A percentile compares a stretch with the other conserved stretches of the same genome.
phyloP scores from a whole-genome alignment of 1,284 basidiomycete genomes.

The Tetrapyrgos nigripes region DNA sequence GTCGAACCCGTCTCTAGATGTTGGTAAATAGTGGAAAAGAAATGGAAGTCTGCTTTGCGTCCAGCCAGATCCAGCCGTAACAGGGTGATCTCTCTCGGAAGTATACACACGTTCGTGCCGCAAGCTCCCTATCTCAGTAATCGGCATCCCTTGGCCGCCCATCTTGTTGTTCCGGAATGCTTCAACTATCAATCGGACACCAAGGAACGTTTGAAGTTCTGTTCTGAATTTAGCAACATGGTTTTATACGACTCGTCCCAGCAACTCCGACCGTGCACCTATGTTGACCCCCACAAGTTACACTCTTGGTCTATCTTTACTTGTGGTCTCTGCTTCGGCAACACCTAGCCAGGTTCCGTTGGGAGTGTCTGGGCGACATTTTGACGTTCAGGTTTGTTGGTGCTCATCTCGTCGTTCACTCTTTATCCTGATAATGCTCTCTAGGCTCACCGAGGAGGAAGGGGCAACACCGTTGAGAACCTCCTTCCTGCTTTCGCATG shows the following conservation, averaged over 20 bases:
- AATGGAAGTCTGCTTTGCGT: background rate
- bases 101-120: too few relatives aligned
- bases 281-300: background rate
- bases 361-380: constrained; percentile 19
- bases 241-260: background rate
- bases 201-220: background rate
- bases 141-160: background rate
- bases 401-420: background rate
- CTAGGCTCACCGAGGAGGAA: constrained; percentile 80
- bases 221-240: background rate
- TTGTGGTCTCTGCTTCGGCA: background rate
- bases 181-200: background rate
- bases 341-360: constrained; percentile 16
- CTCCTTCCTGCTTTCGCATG: constrained; percentile 77
- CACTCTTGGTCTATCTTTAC: background rate
- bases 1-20: background rate
- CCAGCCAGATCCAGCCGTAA: too few relatives aligned
- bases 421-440: background rate
- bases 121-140: background rate
- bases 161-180: background rate
- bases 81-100: too few relatives aligned
- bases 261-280: background rate
- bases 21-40: background rate
- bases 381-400: constrained; percentile 54
- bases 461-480: constrained; percentile 76